Conservation (phyloP, 768 basidiomycete genomes). For the Leccinum subgranulosum region DNA sequence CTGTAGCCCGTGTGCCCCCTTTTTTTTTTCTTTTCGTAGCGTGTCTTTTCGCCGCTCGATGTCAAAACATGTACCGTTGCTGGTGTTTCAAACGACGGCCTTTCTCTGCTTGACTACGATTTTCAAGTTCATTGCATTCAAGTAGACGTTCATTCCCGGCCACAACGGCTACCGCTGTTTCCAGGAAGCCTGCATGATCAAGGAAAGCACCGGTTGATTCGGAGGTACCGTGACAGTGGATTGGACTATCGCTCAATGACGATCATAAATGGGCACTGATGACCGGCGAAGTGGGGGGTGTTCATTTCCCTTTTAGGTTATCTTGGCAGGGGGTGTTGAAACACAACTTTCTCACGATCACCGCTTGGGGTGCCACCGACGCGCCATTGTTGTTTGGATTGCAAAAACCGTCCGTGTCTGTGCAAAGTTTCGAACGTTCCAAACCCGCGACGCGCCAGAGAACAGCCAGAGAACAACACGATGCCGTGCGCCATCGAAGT, state of each 20-base stretch:
- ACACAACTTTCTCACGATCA: constrained; percentile 13
- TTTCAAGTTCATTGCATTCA: constrained; percentile 1
- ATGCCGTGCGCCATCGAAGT: constrained; percentile 27
- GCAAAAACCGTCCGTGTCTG: constrained; percentile 4
- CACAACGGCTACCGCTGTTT: neutral
- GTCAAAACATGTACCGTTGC: constrained; percentile 3
- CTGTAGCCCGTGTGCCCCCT: constrained; percentile 1
- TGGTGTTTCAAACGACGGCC: neutral
- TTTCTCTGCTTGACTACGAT: constrained; percentile 4
- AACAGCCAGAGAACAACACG: neutral
- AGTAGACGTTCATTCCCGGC: constrained; percentile 10
- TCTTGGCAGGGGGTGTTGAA: constrained; percentile 3
- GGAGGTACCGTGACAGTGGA: neutral
- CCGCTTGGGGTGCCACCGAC: constrained; percentile 16
- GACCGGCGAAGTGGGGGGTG: constrained; percentile 1
- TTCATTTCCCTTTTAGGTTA: constrained; percentile 3
- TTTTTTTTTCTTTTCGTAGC: neutral
- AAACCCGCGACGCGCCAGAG: constrained; percentile 13
- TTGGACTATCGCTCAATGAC: neutral
- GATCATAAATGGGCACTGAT: neutral
- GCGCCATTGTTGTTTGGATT: constrained; percentile 18
- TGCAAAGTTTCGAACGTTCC: constrained; percentile 3
- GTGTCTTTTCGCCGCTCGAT: neutral
- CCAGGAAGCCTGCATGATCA: constrained; percentile 1
- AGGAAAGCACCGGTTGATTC: neutral